Conservation (phyloP, 108 stramenopile genomes). For the Epipyxis sp. region DNA sequence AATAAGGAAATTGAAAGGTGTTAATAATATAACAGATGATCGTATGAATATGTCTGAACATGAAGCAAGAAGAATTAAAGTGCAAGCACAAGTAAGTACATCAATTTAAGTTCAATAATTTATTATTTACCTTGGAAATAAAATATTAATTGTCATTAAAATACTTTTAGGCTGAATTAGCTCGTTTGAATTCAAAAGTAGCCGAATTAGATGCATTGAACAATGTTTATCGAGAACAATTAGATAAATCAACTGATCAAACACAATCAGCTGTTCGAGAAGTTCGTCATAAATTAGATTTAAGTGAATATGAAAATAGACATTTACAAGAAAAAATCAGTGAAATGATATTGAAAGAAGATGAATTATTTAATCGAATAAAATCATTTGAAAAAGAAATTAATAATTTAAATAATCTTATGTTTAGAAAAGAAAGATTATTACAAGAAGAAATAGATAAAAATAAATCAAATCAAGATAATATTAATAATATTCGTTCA, state of each 20-base stretch:
- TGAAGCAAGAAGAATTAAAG: neutral
- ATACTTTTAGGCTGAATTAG: neutral
- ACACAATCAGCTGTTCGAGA: neutral
- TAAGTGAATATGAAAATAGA: neutral
- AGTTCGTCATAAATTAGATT: neutral
- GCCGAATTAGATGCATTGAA: conserved; percentile 7
- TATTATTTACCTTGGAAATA: neutral
- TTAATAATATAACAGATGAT: neutral
- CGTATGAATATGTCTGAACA: neutral
- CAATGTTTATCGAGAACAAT: neutral
- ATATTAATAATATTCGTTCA: neutral
- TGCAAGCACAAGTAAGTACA: neutral
- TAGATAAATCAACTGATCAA: neutral
- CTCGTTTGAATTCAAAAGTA: neutral
- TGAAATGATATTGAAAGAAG: neutral
- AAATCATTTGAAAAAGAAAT: neutral
- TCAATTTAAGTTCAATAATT: neutral
- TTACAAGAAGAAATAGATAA: neutral
- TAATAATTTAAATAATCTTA: neutral
- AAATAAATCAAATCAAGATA: neutral
- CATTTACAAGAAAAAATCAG: neutral
- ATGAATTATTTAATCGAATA: neutral
- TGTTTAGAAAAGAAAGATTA: neutral
- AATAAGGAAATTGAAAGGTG: neutral
- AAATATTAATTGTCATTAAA: neutral